A percentile compares a stretch with the other conserved stretches of the same genome.
Conservation (phyloP, 1,139 yeast genomes). For the Debaryomyces subglobosus region DNA sequence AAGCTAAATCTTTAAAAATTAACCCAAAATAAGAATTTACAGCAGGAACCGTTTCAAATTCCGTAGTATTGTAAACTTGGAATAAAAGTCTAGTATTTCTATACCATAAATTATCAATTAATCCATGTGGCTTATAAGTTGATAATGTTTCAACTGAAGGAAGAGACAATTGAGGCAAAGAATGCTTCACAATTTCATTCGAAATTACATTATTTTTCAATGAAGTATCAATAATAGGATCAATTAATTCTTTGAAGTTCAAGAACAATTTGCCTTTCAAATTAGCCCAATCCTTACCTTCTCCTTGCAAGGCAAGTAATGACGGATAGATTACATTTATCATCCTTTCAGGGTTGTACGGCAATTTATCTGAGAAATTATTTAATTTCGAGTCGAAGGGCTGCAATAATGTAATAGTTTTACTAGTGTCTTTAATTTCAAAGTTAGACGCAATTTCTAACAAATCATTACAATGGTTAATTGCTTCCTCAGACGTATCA, state of each 20-base stretch:
- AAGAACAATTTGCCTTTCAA: constrained; percentile 34
- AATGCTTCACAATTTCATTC: constrained; percentile 44
- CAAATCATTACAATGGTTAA: constrained; percentile 44
- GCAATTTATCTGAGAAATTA: constrained; percentile 35
- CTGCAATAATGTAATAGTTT: constrained; percentile 26
- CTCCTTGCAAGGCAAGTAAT: constrained; percentile 38
- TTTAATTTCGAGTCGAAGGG: constrained; percentile 43
- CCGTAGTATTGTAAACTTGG: constrained; percentile 60
- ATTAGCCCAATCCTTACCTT: constrained; percentile 29
- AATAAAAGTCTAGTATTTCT: constrained; percentile 61
- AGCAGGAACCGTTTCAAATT: constrained; percentile 74
- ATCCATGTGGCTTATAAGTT: constrained; percentile 30
- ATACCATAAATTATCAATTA: constrained; percentile 44
- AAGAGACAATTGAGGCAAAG: constrained; percentile 48
- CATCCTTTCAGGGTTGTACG: constrained; percentile 58
- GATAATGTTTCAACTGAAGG: constrained; percentile 47
- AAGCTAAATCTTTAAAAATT: constrained; percentile 72
- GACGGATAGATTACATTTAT: constrained; percentile 59
- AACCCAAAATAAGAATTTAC: constrained; percentile 57
- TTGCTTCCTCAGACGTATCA: constrained; percentile 37
- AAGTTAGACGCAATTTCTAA: constrained; percentile 48
- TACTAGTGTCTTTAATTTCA: constrained; percentile 24
- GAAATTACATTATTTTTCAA: constrained; percentile 43
- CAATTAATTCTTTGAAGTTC: constrained; percentile 33
- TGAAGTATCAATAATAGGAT: constrained; percentile 41